phyloP scores from a whole-genome alignment of 306 rosid genomes.

The Pueraria montana region DNA sequence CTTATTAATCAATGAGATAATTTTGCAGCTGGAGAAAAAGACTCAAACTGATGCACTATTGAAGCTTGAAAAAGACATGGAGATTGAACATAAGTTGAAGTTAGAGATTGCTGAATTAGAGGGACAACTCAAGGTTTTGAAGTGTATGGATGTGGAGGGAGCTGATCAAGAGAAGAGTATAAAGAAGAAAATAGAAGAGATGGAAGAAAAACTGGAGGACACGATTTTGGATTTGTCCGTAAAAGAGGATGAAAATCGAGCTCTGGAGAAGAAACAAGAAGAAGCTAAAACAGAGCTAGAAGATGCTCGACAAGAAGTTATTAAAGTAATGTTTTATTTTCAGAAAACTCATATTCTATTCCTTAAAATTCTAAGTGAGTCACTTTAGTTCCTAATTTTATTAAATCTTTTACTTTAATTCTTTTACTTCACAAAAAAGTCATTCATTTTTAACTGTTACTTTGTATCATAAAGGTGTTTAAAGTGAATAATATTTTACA shows the following conservation, averaged over 20 bases:
- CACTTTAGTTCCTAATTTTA: not conserved
- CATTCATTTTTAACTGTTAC: no score
- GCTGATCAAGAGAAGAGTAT: not conserved
- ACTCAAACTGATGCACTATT: not conserved
- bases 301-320: slow-evolving; percentile 13
- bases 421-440: not conserved
- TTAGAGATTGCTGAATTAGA: slow-evolving; percentile 24
- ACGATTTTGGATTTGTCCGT: not conserved
- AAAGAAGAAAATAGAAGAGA: slow-evolving; percentile 24
- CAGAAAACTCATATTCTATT: not conserved
- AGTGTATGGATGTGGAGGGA: slow-evolving; percentile 20
- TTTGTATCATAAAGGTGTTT: no score
- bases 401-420: not conserved
- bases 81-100: not conserved
- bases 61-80: slow-evolving; percentile 25
- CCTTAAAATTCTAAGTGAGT: not conserved
- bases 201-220: slow-evolving; percentile 15
- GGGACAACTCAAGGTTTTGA: slow-evolving; percentile 22
- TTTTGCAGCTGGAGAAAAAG: slow-evolving; percentile 18
- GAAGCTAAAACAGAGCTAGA: not conserved
- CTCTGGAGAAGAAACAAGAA: slow-evolving; percentile 14
- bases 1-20: not conserved
- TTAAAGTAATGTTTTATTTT: not conserved
- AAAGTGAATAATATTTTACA: not conserved
- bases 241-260: not conserved